phyloP scores from a whole-genome alignment of 179 eudicot species.

The Patellifolia procumbens region DNA sequence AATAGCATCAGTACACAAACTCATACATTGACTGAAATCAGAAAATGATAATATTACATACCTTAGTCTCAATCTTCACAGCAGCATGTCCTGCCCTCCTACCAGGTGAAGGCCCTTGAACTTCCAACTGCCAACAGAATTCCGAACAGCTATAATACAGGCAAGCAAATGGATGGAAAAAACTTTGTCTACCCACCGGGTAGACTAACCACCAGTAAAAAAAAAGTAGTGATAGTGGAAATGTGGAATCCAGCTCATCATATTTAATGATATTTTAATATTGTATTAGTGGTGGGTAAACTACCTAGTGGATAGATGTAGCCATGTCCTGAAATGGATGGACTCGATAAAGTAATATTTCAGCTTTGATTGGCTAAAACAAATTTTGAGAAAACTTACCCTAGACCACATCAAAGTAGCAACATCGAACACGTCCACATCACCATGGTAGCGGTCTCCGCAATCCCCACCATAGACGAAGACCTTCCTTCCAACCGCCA shows the following conservation, averaged over 20 bases:
- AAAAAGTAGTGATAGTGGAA: too few relatives aligned
- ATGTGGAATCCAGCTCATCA: too few relatives aligned
- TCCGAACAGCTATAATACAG: slow-evolving; percentile 5
- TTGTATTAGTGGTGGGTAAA: too few relatives aligned
- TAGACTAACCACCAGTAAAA: not conserved
- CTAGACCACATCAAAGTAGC: slow-evolving; percentile 62
- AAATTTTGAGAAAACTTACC: slow-evolving; percentile 42
- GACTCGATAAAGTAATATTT: too few relatives aligned
- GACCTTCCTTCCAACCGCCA: slow-evolving; percentile 53
- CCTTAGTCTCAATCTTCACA: slow-evolving; percentile 71
- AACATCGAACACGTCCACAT: slow-evolving; percentile 63
- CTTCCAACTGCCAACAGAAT: slow-evolving; percentile 41
- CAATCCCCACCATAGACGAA: slow-evolving; percentile 86
- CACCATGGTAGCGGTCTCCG: slow-evolving; percentile 81
- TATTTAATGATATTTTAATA: too few relatives aligned
- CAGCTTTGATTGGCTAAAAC: not conserved
- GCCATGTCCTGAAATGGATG: too few relatives aligned
- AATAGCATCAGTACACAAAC: not conserved
- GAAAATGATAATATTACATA: slow-evolving; percentile 17
- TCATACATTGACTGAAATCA: not conserved
- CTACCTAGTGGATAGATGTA: too few relatives aligned
- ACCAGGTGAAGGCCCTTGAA: slow-evolving; percentile 70
- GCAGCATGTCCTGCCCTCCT: slow-evolving; percentile 89
- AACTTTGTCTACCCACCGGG: too few relatives aligned
- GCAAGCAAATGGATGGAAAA: not conserved